Evolutionary conservation across 2,329 filamentous ascomycete species (phyloP).

Genomic region (Aspergillus sp.): DNA sequence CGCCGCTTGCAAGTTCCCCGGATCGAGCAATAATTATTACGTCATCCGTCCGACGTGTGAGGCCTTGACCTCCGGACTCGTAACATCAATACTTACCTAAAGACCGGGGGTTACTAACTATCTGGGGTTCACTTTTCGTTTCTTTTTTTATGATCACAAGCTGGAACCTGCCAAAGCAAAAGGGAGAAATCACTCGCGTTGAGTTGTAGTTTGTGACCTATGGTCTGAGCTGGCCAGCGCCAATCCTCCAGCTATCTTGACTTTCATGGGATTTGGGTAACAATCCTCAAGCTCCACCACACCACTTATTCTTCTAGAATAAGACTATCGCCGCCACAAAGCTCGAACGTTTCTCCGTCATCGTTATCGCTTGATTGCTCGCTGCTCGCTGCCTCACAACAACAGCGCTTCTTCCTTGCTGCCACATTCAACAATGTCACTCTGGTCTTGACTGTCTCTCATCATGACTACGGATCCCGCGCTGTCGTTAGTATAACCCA

Average conservation of each 20-base stretch:
- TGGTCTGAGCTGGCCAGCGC: conserved; percentile 1
- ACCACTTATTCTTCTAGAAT: conserved; percentile 9
- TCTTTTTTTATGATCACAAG: background rate
- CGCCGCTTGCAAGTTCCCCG: conserved; percentile 28
- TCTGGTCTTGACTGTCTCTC: conserved; percentile 27
- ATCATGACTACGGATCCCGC: conserved; percentile 46
- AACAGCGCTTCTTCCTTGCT: conserved; percentile 10
- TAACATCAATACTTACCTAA: background rate
- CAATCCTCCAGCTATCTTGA: background rate
- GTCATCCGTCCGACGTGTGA: conserved; percentile 31
- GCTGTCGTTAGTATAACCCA: conserved; percentile 32
- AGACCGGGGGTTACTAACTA: background rate
- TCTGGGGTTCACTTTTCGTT: background rate
- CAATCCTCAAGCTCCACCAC: conserved; percentile 7
- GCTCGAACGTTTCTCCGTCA: conserved; percentile 8
- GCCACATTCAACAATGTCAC: conserved; percentile 32
- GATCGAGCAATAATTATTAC: conserved; percentile 35
- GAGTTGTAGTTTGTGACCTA: background rate
- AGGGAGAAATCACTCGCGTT: background rate
- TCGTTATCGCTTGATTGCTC: conserved; percentile 10
- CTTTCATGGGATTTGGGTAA: conserved; percentile 3
- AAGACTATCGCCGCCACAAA: background rate
- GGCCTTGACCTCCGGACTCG: conserved; percentile 10
- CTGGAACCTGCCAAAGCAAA: background rate
- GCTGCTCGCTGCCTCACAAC: conserved; percentile 14